phyloP scores from a whole-genome alignment of 192 early-diverging fungal species.

The Coemansia sp. region DNA sequence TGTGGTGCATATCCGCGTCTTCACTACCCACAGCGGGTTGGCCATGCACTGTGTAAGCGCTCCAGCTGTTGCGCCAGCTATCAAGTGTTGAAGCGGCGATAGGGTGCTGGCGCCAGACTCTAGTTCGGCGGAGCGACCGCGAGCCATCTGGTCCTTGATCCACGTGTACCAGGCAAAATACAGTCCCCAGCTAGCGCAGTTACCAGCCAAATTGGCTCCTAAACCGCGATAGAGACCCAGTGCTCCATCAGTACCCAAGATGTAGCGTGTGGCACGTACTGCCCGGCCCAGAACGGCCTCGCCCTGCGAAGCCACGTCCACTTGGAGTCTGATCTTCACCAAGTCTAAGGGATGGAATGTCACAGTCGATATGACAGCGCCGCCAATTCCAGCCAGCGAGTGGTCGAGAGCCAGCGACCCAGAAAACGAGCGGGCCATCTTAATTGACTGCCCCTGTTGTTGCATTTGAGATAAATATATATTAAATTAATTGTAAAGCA shows the following conservation, averaged over 20 bases:
- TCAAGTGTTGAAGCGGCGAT: constrained; percentile 76
- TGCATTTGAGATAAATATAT: neutral
- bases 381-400: constrained; percentile 86
- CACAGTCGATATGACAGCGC: constrained; percentile 81
- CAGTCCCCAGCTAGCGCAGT: constrained; percentile 93
- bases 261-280: constrained; percentile 61
- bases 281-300: constrained; percentile 68
- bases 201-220: constrained; percentile 85
- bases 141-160: constrained; percentile 51
- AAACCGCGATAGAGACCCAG: constrained; percentile 91
- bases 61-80: constrained; percentile 78
- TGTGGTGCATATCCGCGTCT: constrained; percentile 81
- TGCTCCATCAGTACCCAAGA: constrained; percentile 63
- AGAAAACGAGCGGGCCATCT: constrained; percentile 41
- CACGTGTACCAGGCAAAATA: constrained; percentile 90
- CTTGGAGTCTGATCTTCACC: constrained; percentile 90
- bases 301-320: constrained; percentile 59
- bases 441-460: constrained; percentile 21
- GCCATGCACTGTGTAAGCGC: constrained; percentile 71
- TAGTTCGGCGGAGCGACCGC: constrained; percentile 48
- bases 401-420: constrained; percentile 69
- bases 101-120: constrained; percentile 58
- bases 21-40: constrained; percentile 86
- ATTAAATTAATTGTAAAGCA: neutral
- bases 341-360: constrained; percentile 93